A percentile compares a stretch with the other conserved stretches of the same genome.
These are phyloP conservation scores for Clonostachys byssicola DNA, from an alignment of 2,329 filamentous ascomycete genomes.

Conservation along the genomic window DNA sequence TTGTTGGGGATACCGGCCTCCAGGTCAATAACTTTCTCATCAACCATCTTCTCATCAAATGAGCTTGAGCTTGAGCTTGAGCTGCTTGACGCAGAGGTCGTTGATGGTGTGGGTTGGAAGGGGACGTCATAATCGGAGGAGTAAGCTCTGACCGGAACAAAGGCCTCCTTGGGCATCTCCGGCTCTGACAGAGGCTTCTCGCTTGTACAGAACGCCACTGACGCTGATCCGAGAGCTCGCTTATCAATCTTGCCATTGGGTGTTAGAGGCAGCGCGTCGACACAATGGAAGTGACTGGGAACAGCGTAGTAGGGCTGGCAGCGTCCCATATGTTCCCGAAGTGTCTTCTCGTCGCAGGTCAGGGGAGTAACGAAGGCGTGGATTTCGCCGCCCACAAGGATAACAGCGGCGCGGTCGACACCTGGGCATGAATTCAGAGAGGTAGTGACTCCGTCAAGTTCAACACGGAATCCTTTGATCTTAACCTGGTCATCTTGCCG, in stretches of 20 bases:
- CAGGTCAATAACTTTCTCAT: slow-evolving; percentile 9
- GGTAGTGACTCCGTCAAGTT: slow-evolving; percentile 35
- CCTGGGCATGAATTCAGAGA: slow-evolving; percentile 11
- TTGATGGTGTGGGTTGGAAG: not conserved
- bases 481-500: slow-evolving; percentile 13
- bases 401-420: slow-evolving; percentile 15
- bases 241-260: slow-evolving; percentile 47
- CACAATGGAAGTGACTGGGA: slow-evolving; percentile 29
- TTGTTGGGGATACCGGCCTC: slow-evolving; percentile 19
- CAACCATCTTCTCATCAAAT: slow-evolving; percentile 5
- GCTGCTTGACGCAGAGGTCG: not conserved
- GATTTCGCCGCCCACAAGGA: slow-evolving; percentile 13
- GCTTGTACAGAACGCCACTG: not conserved
- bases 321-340: slow-evolving; percentile 24
- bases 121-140: not conserved
- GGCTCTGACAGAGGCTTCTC: not conserved
- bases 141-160: not conserved
- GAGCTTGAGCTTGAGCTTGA: not conserved
- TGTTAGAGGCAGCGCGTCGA: slow-evolving; percentile 32
- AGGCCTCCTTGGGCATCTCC: not conserved
- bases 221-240: slow-evolving; percentile 5
- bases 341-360: slow-evolving; percentile 16
- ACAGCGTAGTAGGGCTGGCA: slow-evolving; percentile 42
- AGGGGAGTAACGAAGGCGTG: slow-evolving; percentile 16
- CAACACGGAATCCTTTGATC: slow-evolving; percentile 10